A percentile compares a stretch with the other conserved stretches of the same genome.
Evolutionary conservation across 441 rosid species (phyloP).

Genomic region (Populus tomentosa): DNA sequence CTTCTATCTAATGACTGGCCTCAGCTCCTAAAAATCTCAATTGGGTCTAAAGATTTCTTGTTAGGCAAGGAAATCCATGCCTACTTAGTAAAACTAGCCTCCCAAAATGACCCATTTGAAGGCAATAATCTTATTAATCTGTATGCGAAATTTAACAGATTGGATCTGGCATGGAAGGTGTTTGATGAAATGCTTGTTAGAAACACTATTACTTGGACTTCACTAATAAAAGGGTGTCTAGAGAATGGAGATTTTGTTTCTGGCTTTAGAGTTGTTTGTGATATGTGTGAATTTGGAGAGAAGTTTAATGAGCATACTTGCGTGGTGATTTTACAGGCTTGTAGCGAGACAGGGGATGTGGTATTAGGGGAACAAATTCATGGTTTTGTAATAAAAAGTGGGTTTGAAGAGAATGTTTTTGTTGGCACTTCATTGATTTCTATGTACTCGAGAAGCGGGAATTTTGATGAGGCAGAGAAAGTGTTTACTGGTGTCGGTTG

Average conservation of each 20-base stretch:
- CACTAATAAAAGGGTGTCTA: slow-evolving; percentile 27
- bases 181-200: slow-evolving; percentile 28
- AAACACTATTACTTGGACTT: slow-evolving; percentile 31
- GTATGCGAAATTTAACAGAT: slow-evolving; percentile 16
- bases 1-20: slow-evolving; percentile 26
- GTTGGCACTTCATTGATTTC: slow-evolving; percentile 32
- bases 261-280: slow-evolving; percentile 6
- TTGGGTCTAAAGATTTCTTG: slow-evolving; percentile 18
- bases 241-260: slow-evolving; percentile 20
- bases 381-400: slow-evolving; percentile 26
- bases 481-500: slow-evolving; percentile 18
- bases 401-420: slow-evolving; percentile 28
- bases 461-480: slow-evolving; percentile 25
- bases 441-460: slow-evolving; percentile 20
- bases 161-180: slow-evolving; percentile 20
- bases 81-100: neutral
- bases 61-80: slow-evolving; percentile 5
- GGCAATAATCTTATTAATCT: slow-evolving; percentile 23
- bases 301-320: slow-evolving; percentile 34
- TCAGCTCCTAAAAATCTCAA: slow-evolving; percentile 29
- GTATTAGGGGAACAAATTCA: slow-evolving; percentile 30
- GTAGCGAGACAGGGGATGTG: slow-evolving; percentile 16
- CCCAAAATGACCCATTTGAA: slow-evolving; percentile 12
- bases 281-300: slow-evolving; percentile 26
- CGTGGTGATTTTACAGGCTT: slow-evolving; percentile 31